These are phyloP conservation scores for Sporobolomyces phaffii DNA, from an alignment of 768 basidiomycete genomes.

Conservation along the genomic window DNA sequence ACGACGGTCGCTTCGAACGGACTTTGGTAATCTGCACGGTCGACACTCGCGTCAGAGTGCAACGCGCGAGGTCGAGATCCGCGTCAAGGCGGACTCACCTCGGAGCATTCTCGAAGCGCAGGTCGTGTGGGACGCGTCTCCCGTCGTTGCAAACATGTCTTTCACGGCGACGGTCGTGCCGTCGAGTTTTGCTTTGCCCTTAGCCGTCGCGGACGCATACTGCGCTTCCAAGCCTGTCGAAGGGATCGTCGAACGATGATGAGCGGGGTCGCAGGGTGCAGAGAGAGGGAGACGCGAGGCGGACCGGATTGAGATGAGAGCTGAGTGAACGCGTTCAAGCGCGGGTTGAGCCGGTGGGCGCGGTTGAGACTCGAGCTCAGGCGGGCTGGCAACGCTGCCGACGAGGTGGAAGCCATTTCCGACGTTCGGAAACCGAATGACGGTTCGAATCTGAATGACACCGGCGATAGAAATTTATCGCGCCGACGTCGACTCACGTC, in stretches of 20 bases:
- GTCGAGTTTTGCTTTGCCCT: background rate
- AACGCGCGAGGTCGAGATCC: background rate
- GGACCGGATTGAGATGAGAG: constrained; percentile 11
- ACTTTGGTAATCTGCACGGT: constrained; percentile 59
- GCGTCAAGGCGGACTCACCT: background rate
- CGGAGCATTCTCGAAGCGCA: constrained; percentile 22
- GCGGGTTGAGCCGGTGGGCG: constrained; percentile 17
- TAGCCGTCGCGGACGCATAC: background rate
- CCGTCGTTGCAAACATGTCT: constrained; percentile 33
- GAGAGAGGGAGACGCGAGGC: background rate
- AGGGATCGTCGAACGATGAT: background rate
- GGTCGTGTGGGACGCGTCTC: constrained; percentile 6
- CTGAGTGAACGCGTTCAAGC: constrained; percentile 25
- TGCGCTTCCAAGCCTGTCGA: background rate
- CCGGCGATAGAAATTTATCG: background rate
- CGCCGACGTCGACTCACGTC: background rate
- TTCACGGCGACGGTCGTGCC: constrained; percentile 25
- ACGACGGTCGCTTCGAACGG: constrained; percentile 87
- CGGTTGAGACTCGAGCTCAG: background rate
- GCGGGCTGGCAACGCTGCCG: background rate
- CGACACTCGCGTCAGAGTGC: too few species aligned
- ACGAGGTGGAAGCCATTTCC: background rate
- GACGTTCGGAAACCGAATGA: background rate
- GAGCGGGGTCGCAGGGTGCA: too few species aligned
- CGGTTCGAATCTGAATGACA: background rate